Evolutionary conservation across 2,329 filamentous ascomycete species (phyloP), one percentile per base, ranked within the genome.

Genomic region (Aaosphaeria pasadenensis): DNA sequence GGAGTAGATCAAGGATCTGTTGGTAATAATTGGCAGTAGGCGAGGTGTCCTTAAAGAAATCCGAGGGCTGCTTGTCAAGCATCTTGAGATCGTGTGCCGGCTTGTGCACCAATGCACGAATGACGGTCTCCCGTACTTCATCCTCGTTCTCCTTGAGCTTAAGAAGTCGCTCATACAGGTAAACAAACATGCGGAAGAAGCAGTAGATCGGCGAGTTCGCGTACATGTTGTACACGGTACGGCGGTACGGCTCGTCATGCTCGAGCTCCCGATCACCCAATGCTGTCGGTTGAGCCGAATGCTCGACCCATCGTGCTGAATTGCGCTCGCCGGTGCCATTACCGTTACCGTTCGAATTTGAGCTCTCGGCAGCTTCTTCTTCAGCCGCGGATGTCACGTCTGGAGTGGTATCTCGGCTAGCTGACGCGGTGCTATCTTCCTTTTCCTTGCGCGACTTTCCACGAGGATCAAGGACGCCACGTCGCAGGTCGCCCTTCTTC

Each of bases 181-280:
- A 88, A 64, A 96, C 85, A 68, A 99, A 94, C 52, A 96, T 86
- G 58, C 87, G 89, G 75, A 99, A 88, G 78, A 99, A 97, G 71
- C 94, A 91, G 66, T 91, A 96, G 50, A 99, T 86, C 4, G 87
- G 89, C 60, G 90, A 83, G 69, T 96, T 97, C 67, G 86, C 87
- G 74, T 95, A 99, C 66, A 97, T 84, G 66, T 92, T 92, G 75
- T 90, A 95, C 71, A 83, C 85, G 7, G 85, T 84, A 42, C 91
- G 88, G 57, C 81, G 80, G 71, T 94, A 95, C 49, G 88, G 85
- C 44, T 91, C 88, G 52, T 96, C 90, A 39, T 82, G 51, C 73
- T 87, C 77, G 80, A 92, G 60, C 81, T 82, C 71, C 79, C 84
- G 63, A 42, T 79, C 82, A 56, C 81, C 83, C 36, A 75, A 79